Base-by-base conservation (phyloP, 805 yeast species). In the Yamadazyma sp. region DNA sequence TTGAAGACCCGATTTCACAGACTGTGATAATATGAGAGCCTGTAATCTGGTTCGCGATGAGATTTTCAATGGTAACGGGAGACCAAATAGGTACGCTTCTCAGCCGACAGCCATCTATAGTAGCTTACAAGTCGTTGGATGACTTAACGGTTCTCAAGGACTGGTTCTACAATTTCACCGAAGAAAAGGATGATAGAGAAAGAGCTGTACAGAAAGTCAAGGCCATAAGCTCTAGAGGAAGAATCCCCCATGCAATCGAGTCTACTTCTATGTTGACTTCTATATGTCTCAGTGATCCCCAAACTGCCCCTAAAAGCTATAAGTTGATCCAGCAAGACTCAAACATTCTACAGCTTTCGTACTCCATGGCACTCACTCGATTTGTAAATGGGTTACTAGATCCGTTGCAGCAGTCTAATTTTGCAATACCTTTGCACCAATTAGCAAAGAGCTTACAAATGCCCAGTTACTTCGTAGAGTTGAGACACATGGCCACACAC, bases 301-400 rank as follows among this genome's bases (percentile, higher is more conserved):
- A 25, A 3, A 27, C 33, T 18, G 28, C 28, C 8, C 36, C 30
- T 6, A 13, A 20, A 1, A 37, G 38, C 2, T 30, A 21, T 19
- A 7, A 15, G 11, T 9, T 17, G 3, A 12, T 26, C 3, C 32
- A 39, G 15, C 33, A 29, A 25, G 75, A 72, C 33, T 47, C 62
- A 12, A 54, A 55, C 32, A 45, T 66, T 0, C 50, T 77, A 2
- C 71, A 78, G 43, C 50, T 80, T 44, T 67, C 81, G 4, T 85
- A 84, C 54, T 64, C 89, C 0, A 80, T 84, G 85, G 77, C 88
- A 0, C 52, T 90, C 9, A 80, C 88, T 18, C 67, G 95, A 41
- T 88, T 91, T 62, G 97, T 93, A 17, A 93, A 93, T 59, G 98
- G 97, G 2, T 59, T 88, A 3, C 60, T 93, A 24, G 99, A 93